Evolutionary conservation across 2,329 filamentous ascomycete species (phyloP).

Genomic region (Coleophoma crateriformis): DNA sequence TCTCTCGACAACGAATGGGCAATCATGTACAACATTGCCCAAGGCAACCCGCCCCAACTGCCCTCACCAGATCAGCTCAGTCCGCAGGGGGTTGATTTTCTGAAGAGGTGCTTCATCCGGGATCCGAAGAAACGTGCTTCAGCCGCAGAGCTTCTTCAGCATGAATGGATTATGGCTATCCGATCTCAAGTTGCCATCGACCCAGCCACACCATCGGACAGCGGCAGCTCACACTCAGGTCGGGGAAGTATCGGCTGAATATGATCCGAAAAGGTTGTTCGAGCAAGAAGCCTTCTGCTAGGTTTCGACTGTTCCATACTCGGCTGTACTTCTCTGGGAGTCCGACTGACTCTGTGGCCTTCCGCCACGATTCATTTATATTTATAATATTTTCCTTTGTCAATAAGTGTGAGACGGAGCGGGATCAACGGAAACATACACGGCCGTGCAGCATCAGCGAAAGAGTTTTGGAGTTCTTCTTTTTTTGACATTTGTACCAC

Average conservation of each 20-base stretch:
- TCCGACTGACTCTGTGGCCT: no score
- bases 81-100: conserved; percentile 77
- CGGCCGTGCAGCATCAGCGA: conserved; percentile 14
- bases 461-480: conserved; percentile 11
- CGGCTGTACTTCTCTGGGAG: background rate
- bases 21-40: conserved; percentile 99
- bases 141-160: conserved; percentile 84
- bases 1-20: conserved; percentile 98
- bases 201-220: conserved; percentile 56
- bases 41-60: conserved; percentile 86
- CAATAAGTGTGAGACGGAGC: conserved; percentile 10
- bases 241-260: conserved; percentile 18
- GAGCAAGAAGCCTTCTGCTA: background rate
- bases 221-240: conserved; percentile 16
- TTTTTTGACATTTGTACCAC: background rate
- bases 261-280: background rate
- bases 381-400: conserved; percentile 3
- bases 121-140: conserved; percentile 75
- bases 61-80: conserved; percentile 81
- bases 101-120: conserved; percentile 78
- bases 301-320: background rate
- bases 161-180: conserved; percentile 79
- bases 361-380: background rate
- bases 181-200: conserved; percentile 57
- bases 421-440: conserved; percentile 7